These are phyloP conservation scores for Brassica incana DNA, from an alignment of 345 rosid genomes.

Conservation along the genomic window DNA sequence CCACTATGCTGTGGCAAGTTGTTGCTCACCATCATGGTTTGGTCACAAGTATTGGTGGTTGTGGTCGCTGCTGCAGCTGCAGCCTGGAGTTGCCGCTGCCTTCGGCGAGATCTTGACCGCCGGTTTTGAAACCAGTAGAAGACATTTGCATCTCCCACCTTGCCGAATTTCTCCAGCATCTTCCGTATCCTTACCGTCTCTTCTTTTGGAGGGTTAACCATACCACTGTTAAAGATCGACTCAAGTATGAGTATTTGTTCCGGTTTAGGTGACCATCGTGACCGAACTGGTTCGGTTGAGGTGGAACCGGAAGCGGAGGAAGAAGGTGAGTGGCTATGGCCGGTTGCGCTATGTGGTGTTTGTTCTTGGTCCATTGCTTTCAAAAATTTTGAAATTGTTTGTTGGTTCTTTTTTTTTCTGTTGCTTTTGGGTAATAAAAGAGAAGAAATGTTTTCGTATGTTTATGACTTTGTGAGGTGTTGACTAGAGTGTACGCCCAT, in stretches of 20 bases:
- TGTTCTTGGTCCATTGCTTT: slow-evolving; percentile 70
- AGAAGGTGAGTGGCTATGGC: slow-evolving; percentile 33
- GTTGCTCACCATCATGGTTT: slow-evolving; percentile 38
- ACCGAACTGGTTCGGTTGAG: slow-evolving; percentile 76
- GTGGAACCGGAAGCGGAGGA: slow-evolving; percentile 47
- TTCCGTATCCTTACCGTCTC: slow-evolving; percentile 91
- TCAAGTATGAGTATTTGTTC: slow-evolving; percentile 98
- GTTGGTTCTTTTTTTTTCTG: neutral
- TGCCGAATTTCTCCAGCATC: slow-evolving; percentile 85
- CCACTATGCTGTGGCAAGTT: slow-evolving; percentile 37
- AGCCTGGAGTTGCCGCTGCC: slow-evolving; percentile 90
- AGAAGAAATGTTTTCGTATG: slow-evolving; percentile 33
- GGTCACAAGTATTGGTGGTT: slow-evolving; percentile 32
- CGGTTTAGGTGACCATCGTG: slow-evolving; percentile 98
- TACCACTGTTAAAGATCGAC: slow-evolving; percentile 96
- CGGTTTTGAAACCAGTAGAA: slow-evolving; percentile 99
- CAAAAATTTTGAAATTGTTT: slow-evolving; percentile 13
- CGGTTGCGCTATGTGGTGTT: slow-evolving; percentile 44
- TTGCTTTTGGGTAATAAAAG: slow-evolving; percentile 40
- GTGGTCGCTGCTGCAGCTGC: slow-evolving; percentile 45
- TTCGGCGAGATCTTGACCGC: slow-evolving; percentile 93
- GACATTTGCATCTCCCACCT: slow-evolving; percentile 96
- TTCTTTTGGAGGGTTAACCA: slow-evolving; percentile 97
- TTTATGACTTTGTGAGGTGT: slow-evolving; percentile 33
- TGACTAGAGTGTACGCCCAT: slow-evolving; percentile 17